Percentiles rank a stretch among this genome's conserved stretches.
Evolutionary conservation across 345 rosid species (phyloP).

Genomic region (Syzygium jambos): DNA sequence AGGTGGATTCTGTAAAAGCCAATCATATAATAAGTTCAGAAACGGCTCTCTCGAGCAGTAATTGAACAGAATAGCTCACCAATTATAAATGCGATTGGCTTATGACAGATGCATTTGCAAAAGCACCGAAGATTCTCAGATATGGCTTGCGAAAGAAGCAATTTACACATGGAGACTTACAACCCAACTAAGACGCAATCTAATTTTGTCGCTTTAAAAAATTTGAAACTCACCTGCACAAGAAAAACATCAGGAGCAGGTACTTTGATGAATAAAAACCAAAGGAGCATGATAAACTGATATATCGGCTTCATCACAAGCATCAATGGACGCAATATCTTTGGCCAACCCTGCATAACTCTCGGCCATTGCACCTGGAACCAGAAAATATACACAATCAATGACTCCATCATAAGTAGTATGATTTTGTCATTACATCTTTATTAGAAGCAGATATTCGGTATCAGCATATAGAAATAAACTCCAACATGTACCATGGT

Average conservation of each 20-base stretch:
- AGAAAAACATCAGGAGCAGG: slow-evolving; percentile 74
- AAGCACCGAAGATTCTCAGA: not conserved
- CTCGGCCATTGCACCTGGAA: slow-evolving; percentile 60
- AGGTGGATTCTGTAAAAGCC: slow-evolving; percentile 77
- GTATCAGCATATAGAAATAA: not conserved
- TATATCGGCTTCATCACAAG: slow-evolving; percentile 72
- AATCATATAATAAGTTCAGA: not conserved
- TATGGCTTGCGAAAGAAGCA: not conserved
- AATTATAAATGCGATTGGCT: not conserved
- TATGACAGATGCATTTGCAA: not conserved
- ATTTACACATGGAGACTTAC: not conserved
- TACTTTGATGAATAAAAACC: slow-evolving; percentile 72
- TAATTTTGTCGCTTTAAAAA: not conserved
- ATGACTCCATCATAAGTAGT: not conserved
- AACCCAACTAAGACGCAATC: not conserved
- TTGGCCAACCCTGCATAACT: slow-evolving; percentile 36
- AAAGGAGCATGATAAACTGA: slow-evolving; percentile 76
- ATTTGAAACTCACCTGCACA: slow-evolving; percentile 55
- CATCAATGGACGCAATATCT: slow-evolving; percentile 47
- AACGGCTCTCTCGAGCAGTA: not conserved
- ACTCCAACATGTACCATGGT: slow-evolving; percentile 52
- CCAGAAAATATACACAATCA: not conserved
- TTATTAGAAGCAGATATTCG: too few species aligned
- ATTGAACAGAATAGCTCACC: not conserved
- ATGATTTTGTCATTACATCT: not conserved